Evolutionary conservation across 2,329 filamentous ascomycete genomes (phyloP), one percentile per base, ranked within the genome.

Genomic region (Paecilomyces formosus): DNA sequence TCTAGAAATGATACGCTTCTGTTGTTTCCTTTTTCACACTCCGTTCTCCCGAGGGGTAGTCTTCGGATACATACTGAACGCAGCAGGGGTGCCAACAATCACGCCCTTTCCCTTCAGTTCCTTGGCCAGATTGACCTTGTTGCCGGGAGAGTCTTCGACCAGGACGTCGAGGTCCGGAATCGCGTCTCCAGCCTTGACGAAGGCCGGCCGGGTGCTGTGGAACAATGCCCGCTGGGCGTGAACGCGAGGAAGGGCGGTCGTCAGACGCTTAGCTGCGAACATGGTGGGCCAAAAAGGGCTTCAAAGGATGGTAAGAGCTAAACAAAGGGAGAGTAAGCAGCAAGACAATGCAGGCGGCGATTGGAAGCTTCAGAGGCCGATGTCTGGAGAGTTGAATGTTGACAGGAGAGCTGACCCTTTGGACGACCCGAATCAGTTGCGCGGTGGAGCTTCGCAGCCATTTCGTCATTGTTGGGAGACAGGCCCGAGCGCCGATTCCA

Each of bases 41-140:
- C 24, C 53, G 24, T 35, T 31, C 13, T 31, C 4, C 53, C 53
- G 53, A 28, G 13, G 26, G 15, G 21, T 31, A 49, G n/a, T 31
- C 1, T 22, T 15, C 24, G 22, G 30, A 33, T 22, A 76, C 81
- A 61, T 72, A 80, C 82, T 84, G 76, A 91, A 93, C 57, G 89
- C 90, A 55, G 88, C 90, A 1, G 91, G 91, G 30, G 94, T 89
- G 62, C 91, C 91, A 65, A 97, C 83, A 71, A 97, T 88, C 67
- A 97, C 77, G 59, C 89, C 91, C 70, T 90, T 89, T 63, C 84
- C 86, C 62, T 81, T 81, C 61, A 95, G 82, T 78, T 95, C 90
- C 63, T 88, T 83, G 66, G 89, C 85, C 60, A 97, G 82, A 76
- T 90, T 93, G 74, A 97, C 86, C 77, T 92, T 94, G 82, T 92